phyloP scores from a whole-genome alignment of 495 filamentous ascomycete species.

The Xylaria acuta region DNA sequence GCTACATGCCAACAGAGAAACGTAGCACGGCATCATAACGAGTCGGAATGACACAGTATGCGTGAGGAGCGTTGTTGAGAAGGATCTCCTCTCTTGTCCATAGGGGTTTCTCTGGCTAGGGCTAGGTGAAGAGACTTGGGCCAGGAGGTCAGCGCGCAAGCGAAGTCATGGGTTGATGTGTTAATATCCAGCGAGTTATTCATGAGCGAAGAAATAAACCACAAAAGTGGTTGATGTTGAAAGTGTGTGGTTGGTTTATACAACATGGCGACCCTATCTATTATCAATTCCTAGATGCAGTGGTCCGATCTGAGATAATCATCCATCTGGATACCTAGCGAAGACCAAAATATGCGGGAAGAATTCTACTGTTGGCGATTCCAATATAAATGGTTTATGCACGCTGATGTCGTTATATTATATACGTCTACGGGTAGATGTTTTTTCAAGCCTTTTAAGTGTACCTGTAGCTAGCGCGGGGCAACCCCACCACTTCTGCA shows the following conservation, averaged over 20 bases:
- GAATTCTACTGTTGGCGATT: no score
- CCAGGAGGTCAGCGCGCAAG: constrained; percentile 20
- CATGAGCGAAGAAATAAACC: constrained; percentile 14
- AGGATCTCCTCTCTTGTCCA: background rate
- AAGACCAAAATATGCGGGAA: no score
- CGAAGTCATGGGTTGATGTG: constrained; percentile 16
- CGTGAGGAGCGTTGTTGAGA: constrained; percentile 4
- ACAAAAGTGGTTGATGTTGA: background rate
- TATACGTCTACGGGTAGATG: no score
- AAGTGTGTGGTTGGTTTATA: background rate
- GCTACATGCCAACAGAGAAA: background rate
- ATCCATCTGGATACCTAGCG: no score
- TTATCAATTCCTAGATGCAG: background rate
- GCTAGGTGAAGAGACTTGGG: constrained; percentile 14
- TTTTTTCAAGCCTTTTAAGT: no score
- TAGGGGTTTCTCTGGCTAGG: constrained; percentile 12
- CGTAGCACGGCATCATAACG: background rate
- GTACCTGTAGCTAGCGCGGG: constrained; percentile 6
- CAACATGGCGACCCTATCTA: background rate
- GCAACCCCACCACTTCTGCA: background rate
- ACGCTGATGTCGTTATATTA: no score
- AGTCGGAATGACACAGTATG: background rate
- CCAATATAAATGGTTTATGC: no score
- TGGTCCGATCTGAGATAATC: background rate
- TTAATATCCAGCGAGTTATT: constrained; percentile 16